Evolutionary conservation across 805 yeast genomes (phyloP).

Genomic region (Candida nitratophila): DNA sequence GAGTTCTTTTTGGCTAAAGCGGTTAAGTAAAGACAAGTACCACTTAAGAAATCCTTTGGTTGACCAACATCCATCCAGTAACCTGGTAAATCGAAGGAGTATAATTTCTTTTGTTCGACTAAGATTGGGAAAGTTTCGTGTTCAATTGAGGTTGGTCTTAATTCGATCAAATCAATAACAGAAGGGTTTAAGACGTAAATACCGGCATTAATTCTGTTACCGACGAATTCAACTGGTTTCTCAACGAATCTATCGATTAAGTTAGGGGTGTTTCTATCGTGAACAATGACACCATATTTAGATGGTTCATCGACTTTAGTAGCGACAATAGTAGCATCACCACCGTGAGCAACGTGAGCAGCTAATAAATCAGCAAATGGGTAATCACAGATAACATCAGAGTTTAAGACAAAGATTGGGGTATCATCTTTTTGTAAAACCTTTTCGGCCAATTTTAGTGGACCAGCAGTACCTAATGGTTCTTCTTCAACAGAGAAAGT

Average conservation of each 20-base stretch:
- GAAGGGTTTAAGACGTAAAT: slow-evolving; percentile 96
- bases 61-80: slow-evolving; percentile 99
- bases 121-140: slow-evolving; percentile 98
- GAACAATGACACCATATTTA: slow-evolving; percentile 98
- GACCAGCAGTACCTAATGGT: slow-evolving; percentile 99
- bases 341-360: slow-evolving; percentile 95
- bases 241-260: slow-evolving; percentile 98
- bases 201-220: slow-evolving; percentile 99
- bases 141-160: slow-evolving; percentile 98
- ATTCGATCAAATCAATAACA: slow-evolving; percentile 91
- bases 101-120: slow-evolving; percentile 81
- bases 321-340: slow-evolving; percentile 97
- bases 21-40: slow-evolving; percentile 86
- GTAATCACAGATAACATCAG: slow-evolving; percentile 98
- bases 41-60: slow-evolving; percentile 98
- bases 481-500: slow-evolving; percentile 98
- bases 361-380: slow-evolving; percentile 89
- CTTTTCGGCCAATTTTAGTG: slow-evolving; percentile 92
- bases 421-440: slow-evolving; percentile 89
- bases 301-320: slow-evolving; percentile 99
- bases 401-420: slow-evolving; percentile 96
- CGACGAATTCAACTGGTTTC: slow-evolving; percentile 98
- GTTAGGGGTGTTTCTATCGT: slow-evolving; percentile 90
- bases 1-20: slow-evolving; percentile 80
- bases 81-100: slow-evolving; percentile 96